These are phyloP conservation scores for Aleurites moluccanus DNA, from an alignment of 441 rosid species.

Conservation along the genomic window DNA sequence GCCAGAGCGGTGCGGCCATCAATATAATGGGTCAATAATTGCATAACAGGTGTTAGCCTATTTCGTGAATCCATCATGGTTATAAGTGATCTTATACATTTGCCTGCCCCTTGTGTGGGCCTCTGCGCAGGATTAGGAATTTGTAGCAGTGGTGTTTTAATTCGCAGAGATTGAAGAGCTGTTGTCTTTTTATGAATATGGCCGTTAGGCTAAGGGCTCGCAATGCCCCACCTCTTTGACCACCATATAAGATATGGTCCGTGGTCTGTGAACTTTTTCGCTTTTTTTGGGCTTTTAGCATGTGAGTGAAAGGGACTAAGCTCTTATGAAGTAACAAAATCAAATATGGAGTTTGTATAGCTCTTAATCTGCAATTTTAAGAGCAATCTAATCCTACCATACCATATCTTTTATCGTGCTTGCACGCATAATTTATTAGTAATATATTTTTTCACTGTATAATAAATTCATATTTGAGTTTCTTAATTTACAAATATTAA, in stretches of 20 bases:
- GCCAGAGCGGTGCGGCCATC: slow-evolving; percentile 1
- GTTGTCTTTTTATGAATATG: neutral
- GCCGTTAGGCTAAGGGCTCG: neutral
- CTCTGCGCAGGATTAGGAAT: neutral
- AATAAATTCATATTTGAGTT: no score
- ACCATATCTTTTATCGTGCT: no score
- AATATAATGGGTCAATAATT: neutral
- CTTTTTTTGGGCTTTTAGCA: neutral
- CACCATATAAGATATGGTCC: neutral
- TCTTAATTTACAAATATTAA: no score
- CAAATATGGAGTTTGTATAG: no score
- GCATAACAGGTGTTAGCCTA: slow-evolving; percentile 8
- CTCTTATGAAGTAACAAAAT: neutral
- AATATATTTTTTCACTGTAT: no score
- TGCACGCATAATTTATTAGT: no score
- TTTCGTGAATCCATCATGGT: no score
- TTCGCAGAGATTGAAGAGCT: no score
- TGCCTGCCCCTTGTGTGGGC: neutral
- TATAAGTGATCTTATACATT: neutral
- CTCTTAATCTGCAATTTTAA: no score
- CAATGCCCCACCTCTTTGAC: neutral
- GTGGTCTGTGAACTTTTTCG: neutral
- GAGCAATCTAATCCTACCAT: no score
- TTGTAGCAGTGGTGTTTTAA: no score
- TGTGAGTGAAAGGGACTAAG: neutral